Base-by-base conservation (phyloP, 768 basidiomycete genomes). In the Trichaptum fuscoviolaceum region DNA sequence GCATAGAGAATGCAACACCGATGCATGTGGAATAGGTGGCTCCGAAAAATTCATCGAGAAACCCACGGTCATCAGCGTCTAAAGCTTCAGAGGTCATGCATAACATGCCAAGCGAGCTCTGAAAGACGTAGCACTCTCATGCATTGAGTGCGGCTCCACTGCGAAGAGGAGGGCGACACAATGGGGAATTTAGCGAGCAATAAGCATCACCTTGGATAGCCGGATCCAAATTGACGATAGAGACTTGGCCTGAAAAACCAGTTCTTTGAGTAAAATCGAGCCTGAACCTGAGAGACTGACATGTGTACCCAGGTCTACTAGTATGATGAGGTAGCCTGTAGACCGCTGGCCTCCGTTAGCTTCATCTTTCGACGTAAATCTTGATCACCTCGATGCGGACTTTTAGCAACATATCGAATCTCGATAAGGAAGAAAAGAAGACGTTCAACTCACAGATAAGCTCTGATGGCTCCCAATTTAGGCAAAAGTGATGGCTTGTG, bases 51-150 rank as follows among this genome's bases (percentile, higher is more conserved):
- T 12, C 42, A 12, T 52, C 42, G 42, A 52, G 42, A 52, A 52
- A 52, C 42, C 42, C 42, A 52, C 42, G 42, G 42, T 52, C 42
- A 52, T 52, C 42, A 52, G 42, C 42, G 42, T 12, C 42, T 52
- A 52, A 52, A 52, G 42, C 42, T 52, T 52, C 42, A 12, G 42
- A 52, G 42, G 63, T 24, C 63, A 63, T 61, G 60, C 26, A 35
- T n/a, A 17, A 2, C 34, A 26, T 15, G 26, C 60, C 26, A 61
- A 61, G 60, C 34, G 9, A 23, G 25, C 34, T 4, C 3, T 27
- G 60, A 3, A 61, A 61, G 60, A 2, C 3, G 10, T 61, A 23
- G 60, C 60, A 17, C 60, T 61, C 60, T 52, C 60, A 61, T 61
- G 34, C 17, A 61, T 35, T 26, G 25, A 27, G 34, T 61, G 25